A percentile compares a stretch with the other conserved stretches of the same genome.
Conservation (phyloP, 176 grass and related monocot species). For the Oryza australiensis region DNA sequence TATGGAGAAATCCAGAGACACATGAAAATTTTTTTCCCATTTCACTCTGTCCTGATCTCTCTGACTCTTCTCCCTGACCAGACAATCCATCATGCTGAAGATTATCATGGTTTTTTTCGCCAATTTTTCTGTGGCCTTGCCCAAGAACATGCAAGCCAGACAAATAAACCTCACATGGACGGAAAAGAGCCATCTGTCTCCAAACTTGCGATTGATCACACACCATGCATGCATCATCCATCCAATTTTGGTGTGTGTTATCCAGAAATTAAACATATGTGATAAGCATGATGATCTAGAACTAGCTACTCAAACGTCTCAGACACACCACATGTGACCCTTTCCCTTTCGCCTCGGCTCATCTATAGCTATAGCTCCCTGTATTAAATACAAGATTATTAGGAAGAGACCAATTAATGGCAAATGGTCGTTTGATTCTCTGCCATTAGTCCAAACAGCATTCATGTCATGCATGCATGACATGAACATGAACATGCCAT, state of each 20-base stretch:
- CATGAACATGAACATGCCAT: neutral
- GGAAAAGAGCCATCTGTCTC: no score
- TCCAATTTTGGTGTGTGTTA: neutral
- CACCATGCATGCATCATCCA: slow-evolving; percentile 32
- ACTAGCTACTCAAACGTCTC: neutral
- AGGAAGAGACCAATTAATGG: slow-evolving; percentile 1
- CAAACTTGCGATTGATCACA: no score
- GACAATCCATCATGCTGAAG: slow-evolving; percentile 21
- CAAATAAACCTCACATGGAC: slow-evolving; percentile 39
- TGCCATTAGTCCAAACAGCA: slow-evolving; percentile 6
- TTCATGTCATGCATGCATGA: neutral
- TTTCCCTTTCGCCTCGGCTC: neutral
- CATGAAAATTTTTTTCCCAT: neutral
- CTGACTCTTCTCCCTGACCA: neutral
- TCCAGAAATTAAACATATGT: neutral
- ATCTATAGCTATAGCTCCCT: neutral
- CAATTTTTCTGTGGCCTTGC: neutral
- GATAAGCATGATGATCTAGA: neutral
- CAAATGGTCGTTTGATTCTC: neutral
- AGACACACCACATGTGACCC: slow-evolving; percentile 42
- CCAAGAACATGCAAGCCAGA: slow-evolving; percentile 46
- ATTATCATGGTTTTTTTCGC: neutral
- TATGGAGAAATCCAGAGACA: neutral
- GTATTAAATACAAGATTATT: neutral
- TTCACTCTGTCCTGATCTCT: neutral